phyloP scores from a whole-genome alignment of 306 rosid species.

The Sicyos edulis region DNA sequence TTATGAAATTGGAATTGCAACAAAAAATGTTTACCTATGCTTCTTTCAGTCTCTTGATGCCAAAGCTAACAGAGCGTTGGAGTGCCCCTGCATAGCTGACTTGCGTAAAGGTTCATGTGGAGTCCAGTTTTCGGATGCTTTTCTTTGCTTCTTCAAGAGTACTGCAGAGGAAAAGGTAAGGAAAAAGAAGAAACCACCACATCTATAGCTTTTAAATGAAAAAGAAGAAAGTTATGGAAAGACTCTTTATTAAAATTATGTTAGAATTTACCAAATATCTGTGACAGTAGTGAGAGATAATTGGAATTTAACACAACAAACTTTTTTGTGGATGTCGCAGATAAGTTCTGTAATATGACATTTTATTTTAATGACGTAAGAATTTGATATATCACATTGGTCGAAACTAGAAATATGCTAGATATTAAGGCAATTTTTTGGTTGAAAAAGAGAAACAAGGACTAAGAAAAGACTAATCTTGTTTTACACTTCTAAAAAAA shows the following conservation, averaged over 20 bases:
- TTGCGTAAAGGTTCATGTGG: conserved; percentile 78
- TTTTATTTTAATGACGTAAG: neutral
- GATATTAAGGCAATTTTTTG: neutral
- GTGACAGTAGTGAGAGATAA: neutral
- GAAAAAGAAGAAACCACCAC: neutral
- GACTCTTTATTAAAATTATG: neutral
- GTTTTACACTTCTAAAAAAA: neutral
- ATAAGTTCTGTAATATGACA: neutral
- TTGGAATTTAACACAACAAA: neutral
- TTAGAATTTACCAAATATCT: neutral
- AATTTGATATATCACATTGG: neutral
- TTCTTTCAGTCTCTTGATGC: conserved; percentile 72
- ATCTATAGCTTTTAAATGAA: neutral
- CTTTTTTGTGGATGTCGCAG: neutral
- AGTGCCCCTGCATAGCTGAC: conserved; percentile 92
- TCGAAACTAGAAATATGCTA: neutral
- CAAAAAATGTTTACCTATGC: conserved; percentile 19
- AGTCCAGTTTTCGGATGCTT: conserved; percentile 71
- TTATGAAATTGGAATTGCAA: conserved; percentile 17
- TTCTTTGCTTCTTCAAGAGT: conserved; percentile 83
- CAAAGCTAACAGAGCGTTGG: conserved; percentile 77
- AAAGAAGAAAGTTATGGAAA: neutral
- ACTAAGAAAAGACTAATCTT: neutral
- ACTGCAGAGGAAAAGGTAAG: conserved; percentile 77
- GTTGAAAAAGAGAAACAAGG: neutral